phyloP scores from a whole-genome alignment of 108 stramenopile species.

The Ochromonas danica region DNA sequence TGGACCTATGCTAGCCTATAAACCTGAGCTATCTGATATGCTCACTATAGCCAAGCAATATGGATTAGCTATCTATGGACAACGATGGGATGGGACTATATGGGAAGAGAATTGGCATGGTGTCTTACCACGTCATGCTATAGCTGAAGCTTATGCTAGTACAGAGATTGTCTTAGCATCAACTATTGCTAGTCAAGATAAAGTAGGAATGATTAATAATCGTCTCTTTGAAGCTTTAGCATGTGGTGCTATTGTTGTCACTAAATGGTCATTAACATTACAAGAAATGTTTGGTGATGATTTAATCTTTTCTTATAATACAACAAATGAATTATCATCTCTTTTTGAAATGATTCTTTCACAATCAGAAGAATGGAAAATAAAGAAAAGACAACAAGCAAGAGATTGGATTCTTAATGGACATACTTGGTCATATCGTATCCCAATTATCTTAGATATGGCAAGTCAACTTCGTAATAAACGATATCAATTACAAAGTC shows the following conservation, averaged over 20 bases:
- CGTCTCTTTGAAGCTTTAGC: slow-evolving; percentile 53
- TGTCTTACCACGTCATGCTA: slow-evolving; percentile 36
- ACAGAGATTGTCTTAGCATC: slow-evolving; percentile 48
- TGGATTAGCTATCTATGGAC: slow-evolving; percentile 48
- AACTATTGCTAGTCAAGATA: slow-evolving; percentile 53
- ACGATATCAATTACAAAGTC: no score
- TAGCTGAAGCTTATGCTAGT: slow-evolving; percentile 43
- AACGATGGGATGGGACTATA: slow-evolving; percentile 38
- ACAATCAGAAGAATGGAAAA: no score
- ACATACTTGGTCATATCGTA: no score
- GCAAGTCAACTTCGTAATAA: no score
- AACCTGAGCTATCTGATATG: slow-evolving; percentile 43
- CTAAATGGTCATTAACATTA: slow-evolving; percentile 39
- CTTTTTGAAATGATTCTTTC: no score
- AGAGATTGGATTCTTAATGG: no score
- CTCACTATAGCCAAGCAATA: slow-evolving; percentile 41
- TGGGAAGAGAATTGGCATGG: not conserved
- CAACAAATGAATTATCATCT: no score
- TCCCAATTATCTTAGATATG: no score
- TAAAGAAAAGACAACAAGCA: no score
- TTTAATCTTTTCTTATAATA: no score
- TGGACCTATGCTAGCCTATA: slow-evolving; percentile 38
- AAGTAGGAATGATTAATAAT: slow-evolving; percentile 55
- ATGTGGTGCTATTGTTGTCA: slow-evolving; percentile 46
- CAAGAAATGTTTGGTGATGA: no score